Evolutionary conservation across 306 rosid genomes (phyloP).

Genomic region (Gynostemma pentaphyllum): DNA sequence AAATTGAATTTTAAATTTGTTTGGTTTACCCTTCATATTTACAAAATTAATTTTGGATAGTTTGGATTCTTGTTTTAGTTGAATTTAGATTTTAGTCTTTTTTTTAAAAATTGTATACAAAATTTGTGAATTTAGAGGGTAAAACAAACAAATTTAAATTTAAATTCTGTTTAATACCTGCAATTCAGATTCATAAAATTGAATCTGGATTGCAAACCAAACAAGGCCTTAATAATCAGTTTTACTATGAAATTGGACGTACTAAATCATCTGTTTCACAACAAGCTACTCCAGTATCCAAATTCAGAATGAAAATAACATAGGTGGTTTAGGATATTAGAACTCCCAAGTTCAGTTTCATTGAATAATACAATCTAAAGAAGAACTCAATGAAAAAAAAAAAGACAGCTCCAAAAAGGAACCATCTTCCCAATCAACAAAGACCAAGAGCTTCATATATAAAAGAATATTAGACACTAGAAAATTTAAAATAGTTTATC

Average conservation of each 20-base stretch:
- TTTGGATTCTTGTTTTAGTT: too few relatives aligned
- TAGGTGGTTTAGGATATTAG: not conserved
- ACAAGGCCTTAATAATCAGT: not conserved
- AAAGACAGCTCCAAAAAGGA: not conserved
- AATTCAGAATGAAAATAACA: not conserved
- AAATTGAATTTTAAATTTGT: too few relatives aligned
- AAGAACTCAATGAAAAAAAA: not conserved
- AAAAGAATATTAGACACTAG: not conserved
- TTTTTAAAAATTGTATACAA: too few relatives aligned
- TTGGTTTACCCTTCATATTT: too few relatives aligned
- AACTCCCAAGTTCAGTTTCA: not conserved
- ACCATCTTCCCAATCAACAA: not conserved
- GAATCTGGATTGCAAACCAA: too few relatives aligned
- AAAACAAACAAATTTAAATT: too few relatives aligned
- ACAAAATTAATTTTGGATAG: too few relatives aligned
- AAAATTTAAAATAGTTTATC: not conserved
- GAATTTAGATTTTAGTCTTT: too few relatives aligned
- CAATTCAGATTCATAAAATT: too few relatives aligned
- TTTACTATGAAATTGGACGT: not conserved
- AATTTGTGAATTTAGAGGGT: too few relatives aligned
- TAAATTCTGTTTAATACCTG: too few relatives aligned
- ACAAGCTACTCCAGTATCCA: too few relatives aligned
- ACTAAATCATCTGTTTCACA: not conserved
- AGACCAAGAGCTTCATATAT: not conserved
- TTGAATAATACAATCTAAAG: not conserved